These are phyloP conservation scores for Globisporangium solare DNA, from an alignment of 352 stramenopile genomes.

Conservation along the genomic window DNA sequence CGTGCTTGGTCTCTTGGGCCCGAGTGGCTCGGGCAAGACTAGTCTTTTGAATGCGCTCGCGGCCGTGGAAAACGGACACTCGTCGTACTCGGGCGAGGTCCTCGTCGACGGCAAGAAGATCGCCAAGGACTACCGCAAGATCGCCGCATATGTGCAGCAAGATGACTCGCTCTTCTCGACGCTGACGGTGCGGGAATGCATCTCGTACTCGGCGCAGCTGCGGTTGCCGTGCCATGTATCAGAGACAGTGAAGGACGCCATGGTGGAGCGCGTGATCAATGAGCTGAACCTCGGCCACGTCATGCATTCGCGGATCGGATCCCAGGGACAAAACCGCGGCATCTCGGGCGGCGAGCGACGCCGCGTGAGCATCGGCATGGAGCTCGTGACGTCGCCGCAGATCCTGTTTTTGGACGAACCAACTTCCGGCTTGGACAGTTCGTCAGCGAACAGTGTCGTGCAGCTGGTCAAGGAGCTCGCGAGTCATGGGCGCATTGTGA, in stretches of 20 bases:
- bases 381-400: slow-evolving; percentile 88
- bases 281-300: slow-evolving; percentile 75
- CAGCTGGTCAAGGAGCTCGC: slow-evolving; percentile 86
- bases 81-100: slow-evolving; percentile 48
- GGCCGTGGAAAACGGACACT: slow-evolving; percentile 61
- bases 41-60: slow-evolving; percentile 77
- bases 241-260: slow-evolving; percentile 48
- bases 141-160: slow-evolving; percentile 87
- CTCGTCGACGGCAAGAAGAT: slow-evolving; percentile 54
- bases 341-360: slow-evolving; percentile 92
- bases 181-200: slow-evolving; percentile 80
- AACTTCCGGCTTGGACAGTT: slow-evolving; percentile 91
- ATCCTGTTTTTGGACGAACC: slow-evolving; percentile 91
- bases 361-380: slow-evolving; percentile 91
- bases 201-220: slow-evolving; percentile 79
- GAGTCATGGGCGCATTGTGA: slow-evolving; percentile 68
- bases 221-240: slow-evolving; percentile 47
- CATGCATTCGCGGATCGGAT: slow-evolving; percentile 51
- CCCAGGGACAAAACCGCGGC: slow-evolving; percentile 58
- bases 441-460: slow-evolving; percentile 88
- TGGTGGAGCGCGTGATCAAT: slow-evolving; percentile 65
- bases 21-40: slow-evolving; percentile 80
- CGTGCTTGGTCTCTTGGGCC: slow-evolving; percentile 68
- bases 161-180: slow-evolving; percentile 80
- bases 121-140: slow-evolving; percentile 54